Evolutionary conservation across 2,329 filamentous ascomycete species (phyloP), one percentile per base, ranked within the genome.

Genomic region (Esteya vermicola): DNA sequence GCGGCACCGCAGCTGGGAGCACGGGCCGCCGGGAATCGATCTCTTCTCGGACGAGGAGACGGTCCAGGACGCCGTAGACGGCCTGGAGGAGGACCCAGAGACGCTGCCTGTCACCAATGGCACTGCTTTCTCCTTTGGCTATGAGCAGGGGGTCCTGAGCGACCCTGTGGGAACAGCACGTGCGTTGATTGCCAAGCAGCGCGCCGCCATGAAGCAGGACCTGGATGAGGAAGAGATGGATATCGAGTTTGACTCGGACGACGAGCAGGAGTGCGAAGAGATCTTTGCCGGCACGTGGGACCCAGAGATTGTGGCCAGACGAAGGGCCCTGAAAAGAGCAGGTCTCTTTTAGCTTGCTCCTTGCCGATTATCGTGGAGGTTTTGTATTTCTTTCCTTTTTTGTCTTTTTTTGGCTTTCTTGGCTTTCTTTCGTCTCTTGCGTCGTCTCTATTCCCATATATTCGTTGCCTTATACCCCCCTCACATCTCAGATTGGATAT

Each of bases 261-360:
- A 80, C 45, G 73, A 78, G 43, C 74, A 79, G 30, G 76, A 81
- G 51, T 78, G 76, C 39, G 75, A 80, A 41, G 75, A 79, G 33
- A 58, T 81, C 26, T 81, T 81, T 54, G 59, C 66, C 1, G 76
- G 76, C 1, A 62, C 62, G 5, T 81, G 76, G 76, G 67, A 78
- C 50, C 58, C 71, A 3, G 64, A 66, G 20, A 57, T 57, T 1
- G 71, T 67, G 12, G 65, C 65, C 2, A 62, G 57, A 50, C 60
- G 70, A 39, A 61, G 69, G 39, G n/a, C n/a, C n/a, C n/a, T n/a
- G n/a, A n/a, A n/a, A n/a, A n/a, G n/a, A n/a, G n/a, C n/a, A n/a
- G n/a, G n/a, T n/a, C n/a, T n/a, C n/a, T n/a, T n/a, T n/a, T n/a
- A 57, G 52, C 19, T 56, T 56, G 26, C 28, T 14, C 28, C n/a